Base-by-base conservation (phyloP, 495 filamentous ascomycete genomes). In the Xeromyces bisporus region DNA sequence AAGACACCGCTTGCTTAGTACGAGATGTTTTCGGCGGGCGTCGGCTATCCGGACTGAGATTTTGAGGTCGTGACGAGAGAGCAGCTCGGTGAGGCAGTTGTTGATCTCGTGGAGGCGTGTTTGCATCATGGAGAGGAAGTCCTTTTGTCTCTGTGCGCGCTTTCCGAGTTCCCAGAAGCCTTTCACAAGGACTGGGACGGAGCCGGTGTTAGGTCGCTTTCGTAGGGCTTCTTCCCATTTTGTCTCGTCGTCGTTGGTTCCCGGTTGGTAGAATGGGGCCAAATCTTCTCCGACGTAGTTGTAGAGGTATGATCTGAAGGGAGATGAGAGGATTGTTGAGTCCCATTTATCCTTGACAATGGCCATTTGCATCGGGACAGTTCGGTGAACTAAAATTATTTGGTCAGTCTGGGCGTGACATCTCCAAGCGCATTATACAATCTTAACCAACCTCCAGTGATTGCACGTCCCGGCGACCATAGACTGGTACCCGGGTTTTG, bases 221-320 rank as follows among this genome's bases (percentile, higher is more conserved):
- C 74, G 67, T 32, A 93, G 65, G 7, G 89, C 89, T 43, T 93
- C 84, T 41, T 99, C 89, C 86, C 86, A 99, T 48, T 79, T 85
- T 20, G 69, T 65, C 15, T 75, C 69, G 52, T 92, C 76, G 41
- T 96, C 89, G 35, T 70, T 60, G 10, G 76, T 60, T 1, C 67
- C 64, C 4, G 86, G 85, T 37, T 75, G 70, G 53, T 80, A 94
- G 55, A 81, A 87, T 2, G 83, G 80, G 6, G 79, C 77, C 31
- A 69, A 60, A 12, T 80, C 71, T 40, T 84, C 73, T 11, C 74
- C 71, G 33, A 93, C 82, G 39, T 77, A 67, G 55, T 97, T 96
- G 61, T 96, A 97, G 50, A 94, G 79, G 50, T 97, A 96, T 32
- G 77, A 62, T 44, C 83, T 76, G 59, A 99, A 91, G 3, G 69